Evolutionary conservation across 805 yeast genomes (phyloP).

Genomic region (Candida succiphila): DNA sequence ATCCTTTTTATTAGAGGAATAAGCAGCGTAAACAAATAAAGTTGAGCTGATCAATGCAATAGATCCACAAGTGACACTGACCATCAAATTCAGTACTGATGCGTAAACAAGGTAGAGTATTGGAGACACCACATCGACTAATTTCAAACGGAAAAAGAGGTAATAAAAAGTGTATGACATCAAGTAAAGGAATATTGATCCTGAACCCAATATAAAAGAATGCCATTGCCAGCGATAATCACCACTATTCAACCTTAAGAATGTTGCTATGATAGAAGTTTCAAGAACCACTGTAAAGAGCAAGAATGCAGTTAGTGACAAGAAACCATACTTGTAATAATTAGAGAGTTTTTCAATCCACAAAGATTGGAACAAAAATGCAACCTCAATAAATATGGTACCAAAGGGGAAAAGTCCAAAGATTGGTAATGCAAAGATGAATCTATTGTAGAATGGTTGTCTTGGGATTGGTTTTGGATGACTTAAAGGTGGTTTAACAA

Average conservation of each 20-base stretch:
- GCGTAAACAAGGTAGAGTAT: constrained; percentile 67
- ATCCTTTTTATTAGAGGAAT: constrained; percentile 48
- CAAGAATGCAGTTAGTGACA: constrained; percentile 50
- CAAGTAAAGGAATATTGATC: constrained; percentile 65
- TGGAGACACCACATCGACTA: constrained; percentile 57
- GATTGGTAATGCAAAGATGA: constrained; percentile 26
- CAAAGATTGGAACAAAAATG: constrained; percentile 61
- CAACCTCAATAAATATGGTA: constrained; percentile 69
- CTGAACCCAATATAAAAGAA: constrained; percentile 56
- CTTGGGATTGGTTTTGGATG: constrained; percentile 16
- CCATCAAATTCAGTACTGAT: constrained; percentile 46
- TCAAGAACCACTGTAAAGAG: constrained; percentile 58
- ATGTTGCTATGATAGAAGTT: constrained; percentile 60
- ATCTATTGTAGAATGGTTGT: constrained; percentile 26
- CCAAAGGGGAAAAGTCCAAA: constrained; percentile 75
- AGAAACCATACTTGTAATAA: constrained; percentile 73
- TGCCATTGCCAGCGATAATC: constrained; percentile 79
- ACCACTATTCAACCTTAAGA: constrained; percentile 40
- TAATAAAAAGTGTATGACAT: constrained; percentile 62
- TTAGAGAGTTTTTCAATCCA: constrained; percentile 77
- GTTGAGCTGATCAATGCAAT: constrained; percentile 62
- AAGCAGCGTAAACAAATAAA: constrained; percentile 52
- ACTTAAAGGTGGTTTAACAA: constrained; percentile 3
- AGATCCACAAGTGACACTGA: constrained; percentile 69
- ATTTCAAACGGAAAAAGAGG: constrained; percentile 42